These are phyloP conservation scores for Cryptosporidium baileyi DNA, from an alignment of 169 alveolate species.

Conservation along the genomic window DNA sequence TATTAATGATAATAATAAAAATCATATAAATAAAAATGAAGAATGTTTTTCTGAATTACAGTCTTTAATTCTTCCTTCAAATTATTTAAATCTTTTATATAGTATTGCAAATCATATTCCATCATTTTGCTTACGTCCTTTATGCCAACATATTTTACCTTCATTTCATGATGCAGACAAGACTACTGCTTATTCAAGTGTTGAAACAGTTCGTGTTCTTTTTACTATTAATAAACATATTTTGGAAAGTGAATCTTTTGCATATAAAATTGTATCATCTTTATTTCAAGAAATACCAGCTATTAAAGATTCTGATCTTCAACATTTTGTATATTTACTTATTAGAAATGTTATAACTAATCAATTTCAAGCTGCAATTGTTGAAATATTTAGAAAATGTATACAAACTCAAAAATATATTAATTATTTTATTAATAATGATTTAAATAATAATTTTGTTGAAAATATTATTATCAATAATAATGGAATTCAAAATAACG, in stretches of 20 bases:
- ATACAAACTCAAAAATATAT: slow-evolving; percentile 32
- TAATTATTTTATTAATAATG: neutral
- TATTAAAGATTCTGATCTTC: slow-evolving; percentile 36
- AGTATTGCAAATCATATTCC: slow-evolving; percentile 36
- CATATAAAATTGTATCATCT: slow-evolving; percentile 47
- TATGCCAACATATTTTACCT: slow-evolving; percentile 61
- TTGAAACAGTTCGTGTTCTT: slow-evolving; percentile 37
- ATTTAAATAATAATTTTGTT: neutral
- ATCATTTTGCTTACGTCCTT: slow-evolving; percentile 56
- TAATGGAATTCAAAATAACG: neutral
- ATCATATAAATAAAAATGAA: neutral
- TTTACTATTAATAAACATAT: slow-evolving; percentile 35
- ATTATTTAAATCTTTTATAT: slow-evolving; percentile 3
- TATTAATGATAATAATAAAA: neutral
- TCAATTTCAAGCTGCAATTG: slow-evolving; percentile 23
- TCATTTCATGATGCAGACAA: slow-evolving; percentile 62
- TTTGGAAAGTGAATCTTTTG: slow-evolving; percentile 39
- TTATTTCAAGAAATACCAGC: slow-evolving; percentile 53
- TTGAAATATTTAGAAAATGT: slow-evolving; percentile 39
- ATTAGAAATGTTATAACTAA: slow-evolving; percentile 40
- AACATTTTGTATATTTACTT: slow-evolving; percentile 32
- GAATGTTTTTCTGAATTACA: slow-evolving; percentile 10
- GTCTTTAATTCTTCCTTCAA: slow-evolving; percentile 43
- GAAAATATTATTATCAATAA: slow-evolving; percentile 7
- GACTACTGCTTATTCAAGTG: slow-evolving; percentile 47